Percentiles rank a stretch among this genome's conserved stretches.
phyloP scores from a whole-genome alignment of 805 yeast genomes.

The Phaffomyces antillensis region DNA sequence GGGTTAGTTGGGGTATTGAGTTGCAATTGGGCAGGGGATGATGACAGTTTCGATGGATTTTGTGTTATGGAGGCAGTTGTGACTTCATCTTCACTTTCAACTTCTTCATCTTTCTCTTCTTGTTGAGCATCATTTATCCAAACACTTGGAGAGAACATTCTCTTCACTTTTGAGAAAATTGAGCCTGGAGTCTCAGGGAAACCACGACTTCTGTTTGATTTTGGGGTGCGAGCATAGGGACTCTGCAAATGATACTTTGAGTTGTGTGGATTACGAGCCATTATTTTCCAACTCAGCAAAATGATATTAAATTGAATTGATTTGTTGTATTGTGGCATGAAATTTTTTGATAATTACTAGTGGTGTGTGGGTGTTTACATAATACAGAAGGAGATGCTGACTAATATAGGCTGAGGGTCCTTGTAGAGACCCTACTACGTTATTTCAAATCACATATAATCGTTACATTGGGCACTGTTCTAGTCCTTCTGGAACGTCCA shows the following conservation, averaged over 20 bases:
- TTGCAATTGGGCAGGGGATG: not conserved
- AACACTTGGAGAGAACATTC: conserved; percentile 19
- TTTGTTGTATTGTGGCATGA: no score
- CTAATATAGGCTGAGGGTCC: not conserved
- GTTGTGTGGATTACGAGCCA: not conserved
- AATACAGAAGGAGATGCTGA: no score
- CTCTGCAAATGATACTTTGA: conserved; percentile 13
- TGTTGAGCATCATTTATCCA: conserved; percentile 5
- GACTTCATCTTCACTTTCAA: not conserved
- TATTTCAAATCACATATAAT: no score
- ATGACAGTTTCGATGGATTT: not conserved
- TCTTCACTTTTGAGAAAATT: conserved; percentile 19
- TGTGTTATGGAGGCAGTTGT: not conserved
- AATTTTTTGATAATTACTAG: no score
- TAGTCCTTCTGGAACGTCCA: conserved; percentile 41
- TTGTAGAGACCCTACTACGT: no score
- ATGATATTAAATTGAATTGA: no score
- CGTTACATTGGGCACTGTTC: not conserved
- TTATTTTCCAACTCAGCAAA: no score
- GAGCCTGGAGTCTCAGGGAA: conserved; percentile 19
- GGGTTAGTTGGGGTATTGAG: conserved; percentile 12
- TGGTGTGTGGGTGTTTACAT: no score
- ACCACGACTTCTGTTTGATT: conserved; percentile 15
- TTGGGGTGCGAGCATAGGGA: conserved; percentile 11
- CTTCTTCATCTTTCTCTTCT: not conserved